Percentiles rank a stretch among this genome's conserved stretches.
Evolutionary conservation across 306 rosid genomes (phyloP).

Genomic region (Gillenia trifoliata): DNA sequence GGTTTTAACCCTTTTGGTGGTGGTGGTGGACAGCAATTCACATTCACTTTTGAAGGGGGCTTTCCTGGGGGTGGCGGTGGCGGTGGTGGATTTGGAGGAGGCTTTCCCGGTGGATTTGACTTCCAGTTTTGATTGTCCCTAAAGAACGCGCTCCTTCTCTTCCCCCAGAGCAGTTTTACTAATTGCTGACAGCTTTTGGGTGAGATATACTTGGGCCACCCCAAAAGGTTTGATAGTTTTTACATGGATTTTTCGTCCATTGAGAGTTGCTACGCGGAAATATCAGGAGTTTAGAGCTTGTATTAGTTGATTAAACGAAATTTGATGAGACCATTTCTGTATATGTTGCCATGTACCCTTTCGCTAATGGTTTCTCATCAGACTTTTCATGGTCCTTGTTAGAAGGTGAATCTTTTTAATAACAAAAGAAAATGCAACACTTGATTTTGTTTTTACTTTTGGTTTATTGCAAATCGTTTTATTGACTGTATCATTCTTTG

Average conservation of each 20-base stretch:
- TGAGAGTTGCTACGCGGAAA: slow-evolving; percentile 17
- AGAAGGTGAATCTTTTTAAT: slow-evolving; percentile 4
- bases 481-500: background rate
- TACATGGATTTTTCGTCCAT: slow-evolving; percentile 7
- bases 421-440: background rate
- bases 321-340: slow-evolving; percentile 19
- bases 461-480: background rate
- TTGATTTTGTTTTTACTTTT: no score
- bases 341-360: slow-evolving; percentile 5
- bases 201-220: slow-evolving; percentile 26
- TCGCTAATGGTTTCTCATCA: background rate
- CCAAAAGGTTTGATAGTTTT: slow-evolving; percentile 24
- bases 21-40: slow-evolving; percentile 71
- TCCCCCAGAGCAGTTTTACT: slow-evolving; percentile 32
- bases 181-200: slow-evolving; percentile 41
- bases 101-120: slow-evolving; percentile 68
- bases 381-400: background rate
- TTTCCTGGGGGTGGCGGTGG: slow-evolving; percentile 46
- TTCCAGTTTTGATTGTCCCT: slow-evolving; percentile 55
- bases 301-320: slow-evolving; percentile 25
- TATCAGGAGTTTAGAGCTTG: slow-evolving; percentile 15
- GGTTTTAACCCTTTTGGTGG: slow-evolving; percentile 92
- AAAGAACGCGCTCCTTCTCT: background rate
- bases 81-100: slow-evolving; percentile 52
- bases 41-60: slow-evolving; percentile 67